Percentiles rank a stretch among this genome's conserved stretches.
Evolutionary conservation across 192 early-diverging fungal genomes (phyloP).

Genomic region (Coemansia sp.): DNA sequence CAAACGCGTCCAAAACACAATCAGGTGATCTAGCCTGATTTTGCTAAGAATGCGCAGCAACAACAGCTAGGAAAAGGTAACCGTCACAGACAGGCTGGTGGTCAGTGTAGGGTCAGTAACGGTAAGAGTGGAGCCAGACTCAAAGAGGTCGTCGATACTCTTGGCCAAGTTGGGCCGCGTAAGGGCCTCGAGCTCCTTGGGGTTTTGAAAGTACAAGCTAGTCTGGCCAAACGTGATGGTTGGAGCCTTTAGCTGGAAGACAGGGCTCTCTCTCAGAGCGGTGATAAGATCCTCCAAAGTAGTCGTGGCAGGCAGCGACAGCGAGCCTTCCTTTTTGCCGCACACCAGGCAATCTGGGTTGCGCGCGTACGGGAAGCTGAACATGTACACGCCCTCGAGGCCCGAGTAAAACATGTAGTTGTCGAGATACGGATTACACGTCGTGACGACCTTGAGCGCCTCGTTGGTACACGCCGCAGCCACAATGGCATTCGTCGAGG

Average conservation of each 20-base stretch:
- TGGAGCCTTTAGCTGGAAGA: constrained; percentile 85
- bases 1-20: neutral
- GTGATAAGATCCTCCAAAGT: constrained; percentile 87
- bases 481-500: constrained; percentile 83
- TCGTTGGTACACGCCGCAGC: constrained; percentile 93
- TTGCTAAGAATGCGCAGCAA: neutral
- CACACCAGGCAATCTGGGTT: constrained; percentile 93
- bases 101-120: constrained; percentile 75
- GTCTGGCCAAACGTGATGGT: constrained; percentile 63
- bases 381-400: constrained; percentile 87
- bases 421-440: constrained; percentile 74
- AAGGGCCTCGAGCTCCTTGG: constrained; percentile 72
- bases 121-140: constrained; percentile 70
- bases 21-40: neutral
- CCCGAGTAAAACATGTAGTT: constrained; percentile 99
- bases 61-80: constrained; percentile 18
- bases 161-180: constrained; percentile 88
- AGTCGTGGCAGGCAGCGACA: constrained; percentile 57
- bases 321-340: constrained; percentile 61
- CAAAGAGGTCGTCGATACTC: constrained; percentile 64
- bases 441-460: constrained; percentile 89
- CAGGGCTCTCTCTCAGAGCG: constrained; percentile 69
- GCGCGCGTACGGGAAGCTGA: constrained; percentile 82
- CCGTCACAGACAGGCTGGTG: constrained; percentile 46
- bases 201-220: constrained; percentile 88